Conservation (phyloP, 2,329 filamentous ascomycete species). For the Chrysosphaeria jannelii region DNA sequence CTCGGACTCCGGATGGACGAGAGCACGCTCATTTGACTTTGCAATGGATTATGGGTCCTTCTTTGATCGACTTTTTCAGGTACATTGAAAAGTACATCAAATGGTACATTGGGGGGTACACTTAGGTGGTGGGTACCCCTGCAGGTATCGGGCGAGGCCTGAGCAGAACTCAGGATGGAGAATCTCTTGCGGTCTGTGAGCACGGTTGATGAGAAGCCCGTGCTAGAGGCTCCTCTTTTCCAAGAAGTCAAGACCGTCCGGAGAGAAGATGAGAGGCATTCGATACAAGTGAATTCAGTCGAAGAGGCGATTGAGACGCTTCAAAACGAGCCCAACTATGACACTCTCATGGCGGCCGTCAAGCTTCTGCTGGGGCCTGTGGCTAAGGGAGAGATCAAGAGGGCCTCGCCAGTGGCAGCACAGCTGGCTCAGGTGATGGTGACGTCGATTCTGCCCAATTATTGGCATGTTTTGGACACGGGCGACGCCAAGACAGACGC, state of each 20-base stretch:
- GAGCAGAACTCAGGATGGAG: no score
- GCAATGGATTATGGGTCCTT: no score
- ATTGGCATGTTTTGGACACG: slow-evolving; percentile 37
- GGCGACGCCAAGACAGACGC: slow-evolving; percentile 11
- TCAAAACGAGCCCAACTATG: slow-evolving; percentile 29
- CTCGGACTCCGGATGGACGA: no score
- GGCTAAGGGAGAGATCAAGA: slow-evolving; percentile 16
- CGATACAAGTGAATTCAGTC: slow-evolving; percentile 6
- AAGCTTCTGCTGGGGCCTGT: slow-evolving; percentile 14
- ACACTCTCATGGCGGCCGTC: slow-evolving; percentile 20
- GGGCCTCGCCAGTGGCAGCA: slow-evolving; percentile 34
- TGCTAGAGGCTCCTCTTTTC: no score
- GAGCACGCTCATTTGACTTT: no score
- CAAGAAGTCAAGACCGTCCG: slow-evolving; percentile 8
- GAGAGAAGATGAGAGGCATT: not conserved
- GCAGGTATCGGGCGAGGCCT: no score
- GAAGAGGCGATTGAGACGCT: slow-evolving; percentile 28
- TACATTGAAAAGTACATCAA: no score
- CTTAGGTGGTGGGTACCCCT: no score
- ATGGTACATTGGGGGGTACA: no score
- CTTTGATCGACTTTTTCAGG: no score
- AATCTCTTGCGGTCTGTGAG: no score
- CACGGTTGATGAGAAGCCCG: no score
- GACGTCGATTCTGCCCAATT: slow-evolving; percentile 46
- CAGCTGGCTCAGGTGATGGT: slow-evolving; percentile 51